Base-by-base conservation (phyloP, 1,284 basidiomycete genomes). In the Moesziomyces antarcticus region DNA sequence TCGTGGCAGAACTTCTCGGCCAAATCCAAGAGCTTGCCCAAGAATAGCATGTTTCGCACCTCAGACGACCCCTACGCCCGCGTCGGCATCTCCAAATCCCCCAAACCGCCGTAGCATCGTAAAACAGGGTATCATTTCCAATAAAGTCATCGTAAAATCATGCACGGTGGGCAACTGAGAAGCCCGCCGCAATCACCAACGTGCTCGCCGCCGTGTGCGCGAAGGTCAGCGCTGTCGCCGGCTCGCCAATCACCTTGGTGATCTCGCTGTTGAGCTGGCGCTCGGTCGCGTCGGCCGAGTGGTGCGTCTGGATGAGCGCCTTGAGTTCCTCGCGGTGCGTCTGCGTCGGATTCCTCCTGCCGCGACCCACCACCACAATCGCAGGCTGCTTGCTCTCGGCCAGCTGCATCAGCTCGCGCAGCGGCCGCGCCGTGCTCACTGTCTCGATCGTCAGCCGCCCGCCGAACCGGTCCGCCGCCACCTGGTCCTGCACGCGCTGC, bases 1-100 rank as follows among this genome's bases (percentile, higher is more conserved):
- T 91, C 91, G 21, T 99, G 96, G 96, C 93, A 97, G 86, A 94
- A 93, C 86, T 99, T 99, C 87, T 92, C 95, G 13, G 96, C 95
- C 86, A 79, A 81, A 48, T 77, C 73, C 14, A 98, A 98, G 86
- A 94, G 94, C 92, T 92, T 61, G 22, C 56, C 56, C 30, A 66
- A 64, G 40, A 80, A 75, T 80, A 94, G 92, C 78, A 96, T 97
- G 77, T 98, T 98, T 88, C 92, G 93, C 86, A 98, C 94, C 5
- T 93, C 94, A 14, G 94, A 97, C 78, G 95, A 95, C 83, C 93
- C 94, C 1, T 85, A 93, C 41, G 94, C 94, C 50, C 89, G 89
- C 89, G 92, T 73, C 5, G 69, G 63, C 16, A 56, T 64, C 13
- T 46, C 92, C 91, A 78, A 55, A 87, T 79, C 56, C 80, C 76